These are phyloP conservation scores for Dimargaris cristalligena DNA, from an alignment of 192 early-diverging fungal genomes.

Conservation along the genomic window DNA sequence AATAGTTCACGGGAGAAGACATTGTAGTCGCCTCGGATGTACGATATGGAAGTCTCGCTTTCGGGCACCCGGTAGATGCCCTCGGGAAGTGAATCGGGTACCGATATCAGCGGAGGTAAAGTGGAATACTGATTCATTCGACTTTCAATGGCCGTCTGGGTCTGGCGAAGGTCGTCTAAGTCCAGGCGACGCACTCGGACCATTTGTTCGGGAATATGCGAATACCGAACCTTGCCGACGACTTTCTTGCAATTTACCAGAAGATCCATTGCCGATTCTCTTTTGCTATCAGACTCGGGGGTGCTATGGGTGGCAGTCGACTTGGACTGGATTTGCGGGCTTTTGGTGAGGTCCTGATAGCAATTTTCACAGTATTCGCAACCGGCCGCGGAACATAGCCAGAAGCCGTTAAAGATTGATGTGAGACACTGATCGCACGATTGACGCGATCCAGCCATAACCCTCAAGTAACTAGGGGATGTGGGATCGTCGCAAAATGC, in stretches of 20 bases:
- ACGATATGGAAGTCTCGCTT: no score
- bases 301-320: no score
- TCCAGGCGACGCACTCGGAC: background rate
- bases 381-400: conserved; percentile 20
- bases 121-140: no score
- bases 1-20: no score
- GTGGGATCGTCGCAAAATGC: background rate
- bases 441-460: conserved; percentile 16
- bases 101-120: no score
- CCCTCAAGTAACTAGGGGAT: background rate
- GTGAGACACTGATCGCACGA: conserved; percentile 32
- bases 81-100: no score
- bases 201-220: background rate
- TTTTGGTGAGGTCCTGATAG: conserved; percentile 17
- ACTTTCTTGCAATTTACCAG: conserved; percentile 6
- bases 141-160: no score
- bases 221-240: background rate
- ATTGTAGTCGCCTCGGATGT: no score
- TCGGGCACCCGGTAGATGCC: no score
- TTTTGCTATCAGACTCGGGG: no score
- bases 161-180: background rate
- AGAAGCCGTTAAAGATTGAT: conserved; percentile 27
- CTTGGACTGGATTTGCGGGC: no score
- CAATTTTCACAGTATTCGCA: conserved; percentile 28
- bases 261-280: no score